Conservation (phyloP, 495 filamentous ascomycete species). For the Penicillium cataractarum region DNA sequence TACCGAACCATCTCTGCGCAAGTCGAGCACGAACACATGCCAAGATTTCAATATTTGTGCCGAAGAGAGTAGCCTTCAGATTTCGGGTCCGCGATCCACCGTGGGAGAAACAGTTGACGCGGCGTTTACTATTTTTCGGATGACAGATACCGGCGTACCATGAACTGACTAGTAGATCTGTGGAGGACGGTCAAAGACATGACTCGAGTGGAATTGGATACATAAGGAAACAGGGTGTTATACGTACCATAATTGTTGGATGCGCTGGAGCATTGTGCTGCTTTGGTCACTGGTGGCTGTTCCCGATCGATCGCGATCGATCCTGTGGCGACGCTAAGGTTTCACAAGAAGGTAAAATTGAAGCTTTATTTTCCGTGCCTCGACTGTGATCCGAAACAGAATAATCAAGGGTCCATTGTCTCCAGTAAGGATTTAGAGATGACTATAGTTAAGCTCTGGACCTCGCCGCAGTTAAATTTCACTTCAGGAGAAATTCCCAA, state of each 20-base stretch:
- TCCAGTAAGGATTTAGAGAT: too few relatives aligned
- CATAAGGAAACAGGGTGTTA: too few relatives aligned
- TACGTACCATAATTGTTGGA: not conserved
- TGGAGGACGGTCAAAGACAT: not conserved
- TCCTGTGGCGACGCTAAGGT: not conserved
- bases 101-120: not conserved
- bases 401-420: too few relatives aligned
- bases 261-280: not conserved
- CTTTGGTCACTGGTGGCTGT: not conserved
- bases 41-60: not conserved
- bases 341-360: not conserved
- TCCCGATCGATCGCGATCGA: not conserved
- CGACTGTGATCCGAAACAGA: not conserved
- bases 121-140: not conserved
- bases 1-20: not conserved
- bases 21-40: not conserved
- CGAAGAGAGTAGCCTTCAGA: not conserved
- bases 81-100: slow-evolving; percentile 7
- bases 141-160: slow-evolving; percentile 8
- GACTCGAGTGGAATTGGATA: not conserved
- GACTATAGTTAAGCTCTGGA: not conserved
- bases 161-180: not conserved
- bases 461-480: not conserved
- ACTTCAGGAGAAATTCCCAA: not conserved
- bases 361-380: not conserved